Conservation (phyloP, 2,329 filamentous ascomycete species). For the Alternaria novae-zelandiae region DNA sequence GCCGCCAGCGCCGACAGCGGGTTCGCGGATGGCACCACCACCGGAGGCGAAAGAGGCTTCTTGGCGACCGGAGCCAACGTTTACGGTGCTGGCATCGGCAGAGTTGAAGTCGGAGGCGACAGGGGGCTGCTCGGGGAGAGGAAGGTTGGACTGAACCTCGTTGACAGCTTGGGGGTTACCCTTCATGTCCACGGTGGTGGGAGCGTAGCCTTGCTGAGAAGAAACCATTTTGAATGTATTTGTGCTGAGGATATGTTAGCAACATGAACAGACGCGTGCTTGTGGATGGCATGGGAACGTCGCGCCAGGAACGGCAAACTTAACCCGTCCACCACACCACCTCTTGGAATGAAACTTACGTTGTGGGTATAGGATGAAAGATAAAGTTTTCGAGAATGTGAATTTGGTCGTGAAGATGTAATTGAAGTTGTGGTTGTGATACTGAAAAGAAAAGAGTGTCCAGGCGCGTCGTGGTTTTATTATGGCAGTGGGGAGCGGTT, state of each 20-base stretch:
- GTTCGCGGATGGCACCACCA: constrained; percentile 52
- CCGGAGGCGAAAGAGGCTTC: constrained; percentile 55
- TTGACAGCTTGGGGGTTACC: constrained; percentile 63
- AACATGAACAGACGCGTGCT: neutral
- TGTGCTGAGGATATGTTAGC: constrained; percentile 1
- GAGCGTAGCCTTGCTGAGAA: constrained; percentile 32
- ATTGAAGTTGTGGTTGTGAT: constrained; percentile 6
- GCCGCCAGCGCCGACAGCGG: constrained; percentile 61
- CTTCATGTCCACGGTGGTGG: constrained; percentile 32
- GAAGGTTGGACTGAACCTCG: constrained; percentile 73
- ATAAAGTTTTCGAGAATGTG: neutral
- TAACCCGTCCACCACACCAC: neutral
- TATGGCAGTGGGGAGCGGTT: constrained; percentile 3
- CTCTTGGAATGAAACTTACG: constrained; percentile 8
- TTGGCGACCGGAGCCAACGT: constrained; percentile 69
- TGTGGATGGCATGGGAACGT: neutral
- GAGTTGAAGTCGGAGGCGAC: constrained; percentile 80
- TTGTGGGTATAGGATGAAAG: constrained; percentile 8
- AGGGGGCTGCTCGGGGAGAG: constrained; percentile 79
- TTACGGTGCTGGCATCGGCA: constrained; percentile 70
- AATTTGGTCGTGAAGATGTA: neutral
- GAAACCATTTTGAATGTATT: constrained; percentile 28
- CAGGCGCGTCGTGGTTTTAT: constrained; percentile 19
- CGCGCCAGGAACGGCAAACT: neutral
- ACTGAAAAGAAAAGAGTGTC: constrained; percentile 1